Evolutionary conservation across 2,329 filamentous ascomycete species (phyloP), one percentile per base, ranked within the genome.

Genomic region (Xylaria sp.): DNA sequence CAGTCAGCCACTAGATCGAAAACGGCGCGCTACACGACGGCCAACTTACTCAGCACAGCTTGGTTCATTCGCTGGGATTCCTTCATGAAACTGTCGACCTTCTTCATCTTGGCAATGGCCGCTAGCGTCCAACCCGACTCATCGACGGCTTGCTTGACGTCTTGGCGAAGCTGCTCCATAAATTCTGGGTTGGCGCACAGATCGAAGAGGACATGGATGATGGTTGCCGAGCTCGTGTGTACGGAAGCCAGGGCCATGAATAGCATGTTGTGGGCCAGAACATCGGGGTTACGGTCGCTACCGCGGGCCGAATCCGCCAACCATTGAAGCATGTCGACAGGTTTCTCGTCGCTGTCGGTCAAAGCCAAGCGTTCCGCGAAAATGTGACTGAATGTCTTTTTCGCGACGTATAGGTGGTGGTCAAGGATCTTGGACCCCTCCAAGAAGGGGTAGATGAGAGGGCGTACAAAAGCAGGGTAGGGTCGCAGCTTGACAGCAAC

Each of bases 31-130:
- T 46, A 26, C 20, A 17, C 9, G 28, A 26, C 15, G 11, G 20
- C 11, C n/a, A 13, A 69, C 68, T 72, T 66, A 72, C 70, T 71
- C 63, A 72, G 59, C 49, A 69, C 68, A 6, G 70, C 64, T 33
- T 72, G 70, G 70, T 72, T 72, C 70, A 72, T 69, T 6, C 70
- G 70, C 68, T 72, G 70, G 2, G 70, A 72, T 48, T 71, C 69
- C n/a, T 72, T 72, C 70, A 72, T 70, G 58, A 72, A 72, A 51
- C 70, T 72, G 53, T 72, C 70, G 38, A 72, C 15, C 53, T 66
- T 72, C 68, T 72, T 72, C 70, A 72, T 72, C 63, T 70, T 72
- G 46, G 70, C 70, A 57, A 72, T 70, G 17, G 13, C 65, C 3
- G 70, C 70, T 60, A 72, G 62, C 33, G 70, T 72, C 70, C 70